Conservation (phyloP, 2,329 filamentous ascomycete species). For the Helminthosporium solani region DNA sequence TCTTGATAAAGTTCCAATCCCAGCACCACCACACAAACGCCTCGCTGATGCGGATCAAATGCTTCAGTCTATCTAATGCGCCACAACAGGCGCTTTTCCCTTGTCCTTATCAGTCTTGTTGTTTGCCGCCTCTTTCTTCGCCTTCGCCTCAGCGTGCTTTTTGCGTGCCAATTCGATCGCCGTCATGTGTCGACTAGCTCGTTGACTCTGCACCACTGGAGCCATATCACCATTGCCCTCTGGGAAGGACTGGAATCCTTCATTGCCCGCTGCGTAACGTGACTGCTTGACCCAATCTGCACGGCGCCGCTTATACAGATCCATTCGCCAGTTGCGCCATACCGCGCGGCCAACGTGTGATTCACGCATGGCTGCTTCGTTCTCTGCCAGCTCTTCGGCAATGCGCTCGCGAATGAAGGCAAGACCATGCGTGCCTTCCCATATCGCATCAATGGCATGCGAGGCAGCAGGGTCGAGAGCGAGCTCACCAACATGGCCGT, state of each 20-base stretch:
- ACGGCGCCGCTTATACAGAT: slow-evolving; percentile 64
- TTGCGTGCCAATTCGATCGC: slow-evolving; percentile 59
- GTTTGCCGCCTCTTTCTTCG: slow-evolving; percentile 32
- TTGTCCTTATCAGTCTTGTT: slow-evolving; percentile 28
- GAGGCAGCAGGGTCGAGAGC: slow-evolving; percentile 64
- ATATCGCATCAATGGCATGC: slow-evolving; percentile 67
- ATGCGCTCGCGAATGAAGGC: slow-evolving; percentile 69
- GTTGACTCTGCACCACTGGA: slow-evolving; percentile 16
- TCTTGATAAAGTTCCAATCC: background rate
- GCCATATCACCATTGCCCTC: slow-evolving; percentile 40
- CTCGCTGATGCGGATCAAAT: slow-evolving; percentile 3
- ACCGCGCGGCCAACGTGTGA: slow-evolving; percentile 66
- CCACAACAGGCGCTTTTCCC: slow-evolving; percentile 21
- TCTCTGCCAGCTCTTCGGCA: slow-evolving; percentile 61
- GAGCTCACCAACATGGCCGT: slow-evolving; percentile 60
- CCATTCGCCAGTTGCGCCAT: slow-evolving; percentile 74
- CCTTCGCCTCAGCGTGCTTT: slow-evolving; percentile 52
- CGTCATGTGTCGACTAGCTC: slow-evolving; percentile 30
- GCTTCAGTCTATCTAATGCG: slow-evolving; percentile 3
- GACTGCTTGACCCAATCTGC: slow-evolving; percentile 65
- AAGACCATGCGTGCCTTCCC: slow-evolving; percentile 62
- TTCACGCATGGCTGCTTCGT: slow-evolving; percentile 63
- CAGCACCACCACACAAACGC: slow-evolving; percentile 12
- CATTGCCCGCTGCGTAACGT: slow-evolving; percentile 54
- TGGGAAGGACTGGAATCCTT: slow-evolving; percentile 52